Evolutionary conservation across 139 green algal genomes (phyloP), one percentile per base, ranked within the genome.

Genomic region (Helicosporidium sp.): DNA sequence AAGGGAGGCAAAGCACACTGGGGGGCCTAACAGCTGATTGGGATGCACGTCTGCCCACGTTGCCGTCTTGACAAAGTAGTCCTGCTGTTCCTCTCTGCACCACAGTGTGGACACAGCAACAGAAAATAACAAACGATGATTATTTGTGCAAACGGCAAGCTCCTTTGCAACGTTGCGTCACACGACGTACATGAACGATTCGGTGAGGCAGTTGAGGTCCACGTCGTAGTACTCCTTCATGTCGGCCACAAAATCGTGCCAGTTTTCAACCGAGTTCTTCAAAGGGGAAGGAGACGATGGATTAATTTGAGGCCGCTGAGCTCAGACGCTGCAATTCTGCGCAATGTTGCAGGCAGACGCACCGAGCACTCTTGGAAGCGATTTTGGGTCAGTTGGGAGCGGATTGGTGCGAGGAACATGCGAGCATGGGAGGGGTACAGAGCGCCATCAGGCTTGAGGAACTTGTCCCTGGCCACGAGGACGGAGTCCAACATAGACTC

Each of bases 401-500:
- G 68, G 35, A 91, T 85, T 48, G 84, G 86, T 0, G 76, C 76
- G 31, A 95, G 23, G 58, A 70, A 87, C 64, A 97, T 78, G 52
- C 68, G 68, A 5, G 86, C 87, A 51, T 94, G 87, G 28, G 68
- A 85, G 42, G 87, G 87, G 66, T 88, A 96, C 46, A 99, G 55
- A 2, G 80, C 64, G 19, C 89, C 89, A 17, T 74, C 89, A 1
- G 77, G 77, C 55, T 89, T 88, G 27, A 99, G 68, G 57, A 89
- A 99, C 37, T 51, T 46, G 68, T 95, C 76, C 4, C 87, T 68
- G 0, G 85, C 85, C 22, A 84, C 60, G 24, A 97, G 55, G 26
- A 96, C 85, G 18, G 58, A 79, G 68, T 96, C 88, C 34, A 97
- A 73, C 88, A 97, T 96, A 45, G 54, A 78, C 70, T 97, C 88